Evolutionary conservation across 2,329 filamentous ascomycete genomes (phyloP).

Genomic region (Fusarium hainanense): DNA sequence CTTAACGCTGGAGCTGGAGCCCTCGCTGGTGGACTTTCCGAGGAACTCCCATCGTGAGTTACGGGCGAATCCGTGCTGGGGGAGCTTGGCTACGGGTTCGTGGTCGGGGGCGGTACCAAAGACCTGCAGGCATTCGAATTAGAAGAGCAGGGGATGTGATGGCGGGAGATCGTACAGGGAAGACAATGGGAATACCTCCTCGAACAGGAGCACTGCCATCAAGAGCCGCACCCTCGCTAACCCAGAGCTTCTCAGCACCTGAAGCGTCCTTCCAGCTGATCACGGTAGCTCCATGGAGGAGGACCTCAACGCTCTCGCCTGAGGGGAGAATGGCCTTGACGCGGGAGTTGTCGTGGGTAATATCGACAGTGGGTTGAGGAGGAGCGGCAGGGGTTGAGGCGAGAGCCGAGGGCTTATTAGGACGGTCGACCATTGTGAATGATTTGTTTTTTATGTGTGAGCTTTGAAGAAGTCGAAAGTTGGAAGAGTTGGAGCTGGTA

Average conservation of each 20-base stretch:
- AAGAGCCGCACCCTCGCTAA: conserved; percentile 81
- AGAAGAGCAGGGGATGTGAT: background rate
- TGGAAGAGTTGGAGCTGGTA: conserved; percentile 22
- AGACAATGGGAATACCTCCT: conserved; percentile 92
- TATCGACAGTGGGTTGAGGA: conserved; percentile 79
- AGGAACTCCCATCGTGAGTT: conserved; percentile 93
- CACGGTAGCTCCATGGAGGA: conserved; percentile 93
- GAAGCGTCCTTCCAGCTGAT: conserved; percentile 89
- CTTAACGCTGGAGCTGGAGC: conserved; percentile 77
- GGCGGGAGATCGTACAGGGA: conserved; percentile 76
- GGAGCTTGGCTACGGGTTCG: conserved; percentile 80
- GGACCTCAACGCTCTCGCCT: conserved; percentile 85
- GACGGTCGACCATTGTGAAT: conserved; percentile 77
- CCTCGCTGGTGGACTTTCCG: conserved; percentile 75
- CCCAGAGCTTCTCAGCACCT: conserved; percentile 84
- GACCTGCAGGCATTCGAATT: conserved; percentile 62
- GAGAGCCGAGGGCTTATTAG: conserved; percentile 83
- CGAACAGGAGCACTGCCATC: conserved; percentile 91
- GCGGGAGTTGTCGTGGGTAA: conserved; percentile 75
- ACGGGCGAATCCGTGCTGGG: conserved; percentile 95
- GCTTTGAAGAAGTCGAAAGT: background rate
- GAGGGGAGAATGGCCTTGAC: conserved; percentile 85
- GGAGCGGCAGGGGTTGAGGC: conserved; percentile 78
- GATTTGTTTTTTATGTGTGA: background rate
- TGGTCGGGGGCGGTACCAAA: conserved; percentile 86